phyloP scores from a whole-genome alignment of 192 early-diverging fungal species.

The Mortierella antarctica region DNA sequence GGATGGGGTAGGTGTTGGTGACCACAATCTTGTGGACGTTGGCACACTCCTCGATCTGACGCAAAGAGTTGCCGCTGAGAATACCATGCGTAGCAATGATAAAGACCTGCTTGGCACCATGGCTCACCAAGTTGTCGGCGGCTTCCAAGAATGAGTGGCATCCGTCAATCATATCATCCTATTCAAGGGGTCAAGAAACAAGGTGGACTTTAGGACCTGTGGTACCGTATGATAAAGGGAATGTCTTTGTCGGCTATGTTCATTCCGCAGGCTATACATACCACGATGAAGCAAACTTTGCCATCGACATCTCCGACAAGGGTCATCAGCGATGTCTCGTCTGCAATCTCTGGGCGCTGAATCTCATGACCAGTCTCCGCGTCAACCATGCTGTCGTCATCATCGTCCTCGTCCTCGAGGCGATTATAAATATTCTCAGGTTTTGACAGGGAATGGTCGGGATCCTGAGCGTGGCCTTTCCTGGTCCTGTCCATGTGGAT shows the following conservation, averaged over 20 bases:
- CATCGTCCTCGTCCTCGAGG: constrained; percentile 54
- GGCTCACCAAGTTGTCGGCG: constrained; percentile 87
- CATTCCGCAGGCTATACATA: constrained; percentile 12
- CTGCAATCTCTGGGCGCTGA: constrained; percentile 40
- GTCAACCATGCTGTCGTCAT: constrained; percentile 59
- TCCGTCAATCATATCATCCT: constrained; percentile 96
- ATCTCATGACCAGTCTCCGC: constrained; percentile 62
- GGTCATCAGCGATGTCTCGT: constrained; percentile 71
- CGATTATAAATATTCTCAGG: constrained; percentile 49
- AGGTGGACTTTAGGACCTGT: no score
- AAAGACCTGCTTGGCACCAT: constrained; percentile 82
- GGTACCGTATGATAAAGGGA: no score
- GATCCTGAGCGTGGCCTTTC: constrained; percentile 39
- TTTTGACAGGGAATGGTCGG: constrained; percentile 31
- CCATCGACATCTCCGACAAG: constrained; percentile 94
- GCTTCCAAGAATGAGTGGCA: constrained; percentile 92
- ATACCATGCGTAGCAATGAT: constrained; percentile 97
- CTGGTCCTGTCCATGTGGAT: constrained; percentile 89
- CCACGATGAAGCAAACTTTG: constrained; percentile 88
- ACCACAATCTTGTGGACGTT: constrained; percentile 85
- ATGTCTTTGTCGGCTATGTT: no score
- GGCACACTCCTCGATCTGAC: constrained; percentile 83
- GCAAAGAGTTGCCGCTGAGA: constrained; percentile 87
- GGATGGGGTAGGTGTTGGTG: constrained; percentile 90
- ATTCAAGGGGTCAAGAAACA: background rate